Conservation (phyloP, 768 basidiomycete genomes). For the Austroboletus eburneus region DNA sequence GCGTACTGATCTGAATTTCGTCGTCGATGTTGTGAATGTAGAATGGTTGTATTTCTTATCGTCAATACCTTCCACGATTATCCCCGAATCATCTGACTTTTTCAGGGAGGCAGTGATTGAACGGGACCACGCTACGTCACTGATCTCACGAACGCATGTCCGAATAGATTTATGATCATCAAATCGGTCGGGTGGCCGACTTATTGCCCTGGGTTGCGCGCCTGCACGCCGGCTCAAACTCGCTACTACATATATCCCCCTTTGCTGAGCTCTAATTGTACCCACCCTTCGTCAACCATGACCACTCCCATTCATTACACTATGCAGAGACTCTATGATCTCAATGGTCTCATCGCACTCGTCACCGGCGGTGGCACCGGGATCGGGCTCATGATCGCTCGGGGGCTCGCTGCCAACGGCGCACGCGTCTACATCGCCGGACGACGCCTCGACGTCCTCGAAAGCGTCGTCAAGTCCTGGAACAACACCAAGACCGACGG, state of each 20-base stretch:
- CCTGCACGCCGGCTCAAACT: too few species aligned
- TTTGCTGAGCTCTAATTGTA: too few species aligned
- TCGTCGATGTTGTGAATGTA: too few species aligned
- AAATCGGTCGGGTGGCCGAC: too few species aligned
- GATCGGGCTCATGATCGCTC: constrained; percentile 63
- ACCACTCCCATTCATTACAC: constrained; percentile 21
- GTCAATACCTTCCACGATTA: too few species aligned
- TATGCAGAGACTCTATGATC: constrained; percentile 38
- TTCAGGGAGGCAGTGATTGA: too few species aligned
- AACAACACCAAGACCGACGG: constrained; percentile 32
- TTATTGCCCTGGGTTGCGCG: too few species aligned
- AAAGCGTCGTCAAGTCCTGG: constrained; percentile 50
- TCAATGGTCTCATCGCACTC: constrained; percentile 52
- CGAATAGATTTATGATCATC: too few species aligned
- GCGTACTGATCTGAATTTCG: not conserved
- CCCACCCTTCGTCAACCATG: constrained; percentile 15
- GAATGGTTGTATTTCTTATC: too few species aligned
- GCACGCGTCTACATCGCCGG: constrained; percentile 81
- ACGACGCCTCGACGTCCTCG: constrained; percentile 60
- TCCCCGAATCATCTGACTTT: too few species aligned
- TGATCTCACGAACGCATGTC: too few species aligned
- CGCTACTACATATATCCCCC: not conserved
- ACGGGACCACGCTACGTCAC: too few species aligned
- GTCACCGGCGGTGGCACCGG: constrained; percentile 50
- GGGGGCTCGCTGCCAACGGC: constrained; percentile 70